Conservation (phyloP, 805 yeast genomes). For the Priceomyces melissophilus region DNA sequence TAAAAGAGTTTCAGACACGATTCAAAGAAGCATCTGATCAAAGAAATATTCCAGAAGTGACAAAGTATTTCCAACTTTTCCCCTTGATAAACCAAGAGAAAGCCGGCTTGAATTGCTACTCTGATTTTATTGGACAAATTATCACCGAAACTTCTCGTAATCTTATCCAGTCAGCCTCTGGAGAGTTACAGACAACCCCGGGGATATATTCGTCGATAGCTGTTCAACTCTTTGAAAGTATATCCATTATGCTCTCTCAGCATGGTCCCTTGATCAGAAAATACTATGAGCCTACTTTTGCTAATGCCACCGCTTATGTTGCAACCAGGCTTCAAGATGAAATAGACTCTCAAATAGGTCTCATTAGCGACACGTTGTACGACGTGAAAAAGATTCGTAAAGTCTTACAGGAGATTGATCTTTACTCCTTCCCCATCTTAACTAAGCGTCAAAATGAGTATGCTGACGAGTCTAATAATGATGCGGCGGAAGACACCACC, state of each 20-base stretch:
- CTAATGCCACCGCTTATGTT: conserved; percentile 58
- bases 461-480: conserved; percentile 15
- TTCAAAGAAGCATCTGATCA: conserved; percentile 68
- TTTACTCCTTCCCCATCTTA: conserved; percentile 41
- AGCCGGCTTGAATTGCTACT: conserved; percentile 74
- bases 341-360: conserved; percentile 88
- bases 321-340: conserved; percentile 77
- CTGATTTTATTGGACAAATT: conserved; percentile 80
- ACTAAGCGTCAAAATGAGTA: conserved; percentile 11
- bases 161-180: conserved; percentile 45
- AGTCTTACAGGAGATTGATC: conserved; percentile 50
- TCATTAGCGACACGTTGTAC: conserved; percentile 81
- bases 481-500: conserved; percentile 29
- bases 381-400: conserved; percentile 65
- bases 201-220: conserved; percentile 60
- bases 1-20: conserved; percentile 52
- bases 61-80: conserved; percentile 79
- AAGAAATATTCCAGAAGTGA: conserved; percentile 65
- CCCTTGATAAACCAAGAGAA: conserved; percentile 76
- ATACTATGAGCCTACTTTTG: conserved; percentile 57
- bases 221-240: conserved; percentile 73
- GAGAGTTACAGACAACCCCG: conserved; percentile 23
- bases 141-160: conserved; percentile 75
- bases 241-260: conserved; percentile 79
- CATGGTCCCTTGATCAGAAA: conserved; percentile 75